Evolutionary conservation across 306 rosid species (phyloP), one percentile per base, ranked within the genome.

Genomic region (Cicer bijugum): DNA sequence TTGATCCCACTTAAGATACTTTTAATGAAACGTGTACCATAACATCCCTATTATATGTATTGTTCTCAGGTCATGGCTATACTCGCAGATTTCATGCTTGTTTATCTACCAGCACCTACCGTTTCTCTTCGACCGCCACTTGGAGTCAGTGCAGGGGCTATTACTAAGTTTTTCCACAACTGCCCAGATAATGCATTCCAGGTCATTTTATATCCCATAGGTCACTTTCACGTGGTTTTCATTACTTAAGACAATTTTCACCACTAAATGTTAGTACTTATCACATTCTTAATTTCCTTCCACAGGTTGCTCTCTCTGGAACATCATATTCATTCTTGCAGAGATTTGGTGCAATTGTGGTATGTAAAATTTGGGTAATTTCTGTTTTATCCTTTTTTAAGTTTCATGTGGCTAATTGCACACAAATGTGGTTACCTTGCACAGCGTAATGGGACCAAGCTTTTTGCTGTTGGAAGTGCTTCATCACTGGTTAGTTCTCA

Each of bases 111-210:
- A 63, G 98, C 98, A 11, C 97, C 98, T 20, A 91, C 98, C 17
- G 90, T 94, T 28, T 80, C 97, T 10, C 96, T 94, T 72, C 81
- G 89, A 67, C 76, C 90, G 2, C 89, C 99, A 35, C 91, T 91
- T 28, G 87, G 84, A 45, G 62, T 80, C 73, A 84, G 66, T 52
- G 95, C 97, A 4, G 97, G 99, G 53, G 74, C 82, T 28, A 63
- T 94, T 78, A 79, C 95, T 40, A 94, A 88, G 85, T 86, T 91
- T 86, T 94, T 94, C 89, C 90, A 88, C 81, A 88, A 88, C 75
- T 94, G 99, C 78, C 99, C 99, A 0, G 99, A 90, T 63, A 94
- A 94, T 74, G 97, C 99, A 61, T 94, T 94, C 48, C 99, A 94
- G 96, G 99, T 91, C 15, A 56, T 16, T 33, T 73, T 56, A 42